Conservation (phyloP, 164 flowering plant species). For the Paratinospora sagittata region DNA sequence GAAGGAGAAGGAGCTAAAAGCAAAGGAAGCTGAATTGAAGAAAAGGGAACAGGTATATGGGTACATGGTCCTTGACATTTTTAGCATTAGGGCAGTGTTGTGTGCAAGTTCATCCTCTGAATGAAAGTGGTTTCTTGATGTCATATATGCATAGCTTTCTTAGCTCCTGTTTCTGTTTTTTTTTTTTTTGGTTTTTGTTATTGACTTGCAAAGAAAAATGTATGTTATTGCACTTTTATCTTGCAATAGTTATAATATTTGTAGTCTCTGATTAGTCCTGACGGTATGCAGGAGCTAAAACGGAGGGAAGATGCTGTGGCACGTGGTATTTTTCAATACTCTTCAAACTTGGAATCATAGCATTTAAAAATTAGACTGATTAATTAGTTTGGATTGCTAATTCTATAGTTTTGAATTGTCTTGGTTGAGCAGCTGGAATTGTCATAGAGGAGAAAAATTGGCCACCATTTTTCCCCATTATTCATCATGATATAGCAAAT, state of each 20-base stretch:
- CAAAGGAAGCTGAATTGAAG: constrained; percentile 81
- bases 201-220: no score
- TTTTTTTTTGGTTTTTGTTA: not conserved
- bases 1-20: constrained; percentile 88
- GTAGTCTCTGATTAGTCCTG: constrained; percentile 5
- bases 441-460: constrained; percentile 80
- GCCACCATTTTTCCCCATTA: constrained; percentile 89
- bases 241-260: not conserved
- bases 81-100: no score
- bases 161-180: not conserved
- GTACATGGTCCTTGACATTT: not conserved
- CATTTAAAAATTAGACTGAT: not conserved
- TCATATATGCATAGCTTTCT: not conserved
- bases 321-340: constrained; percentile 44
- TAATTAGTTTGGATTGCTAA: not conserved
- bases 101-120: not conserved
- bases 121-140: not conserved
- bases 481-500: constrained; percentile 89
- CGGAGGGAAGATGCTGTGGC: constrained; percentile 95
- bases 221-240: not conserved
- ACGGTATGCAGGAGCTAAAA: constrained; percentile 56
- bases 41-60: constrained; percentile 81
- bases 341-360: not conserved
- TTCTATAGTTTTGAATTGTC: not conserved
- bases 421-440: constrained; percentile 69